Evolutionary conservation across 352 stramenopile species (phyloP), one percentile per base, ranked within the genome.

Genomic region (Thraustotheca clavata): DNA sequence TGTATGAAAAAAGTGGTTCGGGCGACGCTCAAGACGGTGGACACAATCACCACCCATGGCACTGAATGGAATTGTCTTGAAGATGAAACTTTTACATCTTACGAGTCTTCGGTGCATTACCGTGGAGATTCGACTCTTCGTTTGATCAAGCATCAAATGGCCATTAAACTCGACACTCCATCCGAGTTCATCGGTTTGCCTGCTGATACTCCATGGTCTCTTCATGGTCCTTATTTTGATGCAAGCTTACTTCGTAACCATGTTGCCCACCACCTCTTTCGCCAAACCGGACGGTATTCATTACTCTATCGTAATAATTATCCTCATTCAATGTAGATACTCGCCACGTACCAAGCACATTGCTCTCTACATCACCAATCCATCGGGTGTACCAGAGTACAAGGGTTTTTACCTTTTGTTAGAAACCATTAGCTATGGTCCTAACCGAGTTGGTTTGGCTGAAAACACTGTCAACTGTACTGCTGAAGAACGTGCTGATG

Each of bases 91-190:
- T 83, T 78, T 9, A 67, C 67, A 43, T 67, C 72, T 20, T 80
- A 80, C 67, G 60, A 74, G 27, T 69, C 80, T 39, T 80, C 71
- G 65, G 73, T 79, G 52, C 86, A 89, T 68, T 90, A 89, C 73
- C 83, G 83, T 39, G 83, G 83, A 31, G 80, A 92, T 38, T 77
- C 80, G 27, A 89, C 77, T 69, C 76, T 92, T 18, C 83, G 81
- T 67, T 89, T 87, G 61, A 46, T 73, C 50, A 92, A 92, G 70
- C 83, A 92, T 67, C 80, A 90, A 50, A 76, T 90, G 52, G 80
- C 73, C 59, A 49, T 92, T 60, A 86, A 86, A 62, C 82, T 90
- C 59, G 46, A 74, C 16, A 49, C 78, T 29, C 47, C 71, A 1
- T 71, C 60, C 3, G 39, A 60, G 18, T 83, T 90, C 41, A 60